Conservation (phyloP, 805 yeast species). For the Schwanniomyces sp. region DNA sequence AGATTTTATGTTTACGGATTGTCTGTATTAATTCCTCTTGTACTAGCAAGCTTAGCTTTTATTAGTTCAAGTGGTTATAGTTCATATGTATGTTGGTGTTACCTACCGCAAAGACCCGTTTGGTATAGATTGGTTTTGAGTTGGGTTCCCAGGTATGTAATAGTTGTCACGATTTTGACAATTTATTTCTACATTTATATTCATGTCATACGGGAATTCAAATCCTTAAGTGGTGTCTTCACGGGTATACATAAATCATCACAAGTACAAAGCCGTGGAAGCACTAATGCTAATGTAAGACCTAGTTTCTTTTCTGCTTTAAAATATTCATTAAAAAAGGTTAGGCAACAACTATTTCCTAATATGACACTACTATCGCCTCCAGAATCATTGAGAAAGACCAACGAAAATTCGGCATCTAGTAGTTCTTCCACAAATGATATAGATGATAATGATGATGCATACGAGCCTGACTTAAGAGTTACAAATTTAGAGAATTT, state of each 20-base stretch:
- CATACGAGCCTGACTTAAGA: constrained; percentile 46
- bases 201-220: constrained; percentile 66
- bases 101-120: constrained; percentile 65
- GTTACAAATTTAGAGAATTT: constrained; percentile 61
- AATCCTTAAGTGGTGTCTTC: constrained; percentile 50
- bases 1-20: constrained; percentile 58
- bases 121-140: constrained; percentile 75
- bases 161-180: constrained; percentile 59
- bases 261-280: background rate
- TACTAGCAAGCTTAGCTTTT: constrained; percentile 73
- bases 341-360: constrained; percentile 25
- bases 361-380: constrained; percentile 26
- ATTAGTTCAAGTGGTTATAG: constrained; percentile 54
- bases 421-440: constrained; percentile 1
- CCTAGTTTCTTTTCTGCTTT: constrained; percentile 37
- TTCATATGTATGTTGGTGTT: constrained; percentile 74
- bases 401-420: background rate
- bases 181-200: constrained; percentile 72
- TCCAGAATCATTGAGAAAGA: constrained; percentile 3
- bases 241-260: constrained; percentile 24
- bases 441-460: constrained; percentile 18
- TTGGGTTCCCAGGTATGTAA: constrained; percentile 79
- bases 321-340: constrained; percentile 21
- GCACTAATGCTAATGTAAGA: constrained; percentile 11
- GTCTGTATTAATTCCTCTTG: constrained; percentile 59